These are phyloP conservation scores for Cupressus sempervirens DNA, from an alignment of 75 land plant genomes.

Conservation along the genomic window DNA sequence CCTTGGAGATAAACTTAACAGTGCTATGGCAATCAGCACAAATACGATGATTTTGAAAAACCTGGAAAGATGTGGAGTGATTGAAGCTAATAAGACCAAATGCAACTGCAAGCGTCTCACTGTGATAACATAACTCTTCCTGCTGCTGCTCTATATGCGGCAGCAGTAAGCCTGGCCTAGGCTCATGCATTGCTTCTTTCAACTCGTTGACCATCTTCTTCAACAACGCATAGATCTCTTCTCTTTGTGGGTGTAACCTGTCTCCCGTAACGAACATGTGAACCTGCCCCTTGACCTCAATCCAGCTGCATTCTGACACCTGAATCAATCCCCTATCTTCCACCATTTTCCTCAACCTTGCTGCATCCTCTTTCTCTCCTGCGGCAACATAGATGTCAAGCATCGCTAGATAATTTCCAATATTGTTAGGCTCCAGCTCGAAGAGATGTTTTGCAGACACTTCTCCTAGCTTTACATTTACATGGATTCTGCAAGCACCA, in stretches of 20 bases:
- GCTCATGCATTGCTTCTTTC: slow-evolving; percentile 5
- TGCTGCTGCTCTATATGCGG: slow-evolving; percentile 14
- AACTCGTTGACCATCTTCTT: slow-evolving; percentile 9
- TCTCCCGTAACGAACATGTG: slow-evolving; percentile 11
- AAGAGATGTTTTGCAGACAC: background rate
- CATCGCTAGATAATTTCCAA: slow-evolving; percentile 12
- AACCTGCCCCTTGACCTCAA: slow-evolving; percentile 16
- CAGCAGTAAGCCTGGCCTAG: slow-evolving; percentile 7
- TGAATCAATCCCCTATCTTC: slow-evolving; percentile 13
- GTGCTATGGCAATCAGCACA: slow-evolving; percentile 24
- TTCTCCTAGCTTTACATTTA: background rate
- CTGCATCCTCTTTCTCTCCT: slow-evolving; percentile 18
- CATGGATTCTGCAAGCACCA: background rate
- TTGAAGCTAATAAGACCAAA: slow-evolving; percentile 28
- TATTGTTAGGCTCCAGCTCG: background rate
- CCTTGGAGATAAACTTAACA: slow-evolving; percentile 20
- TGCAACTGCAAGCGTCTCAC: slow-evolving; percentile 29
- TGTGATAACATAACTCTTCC: slow-evolving; percentile 15
- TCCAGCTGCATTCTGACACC: slow-evolving; percentile 19
- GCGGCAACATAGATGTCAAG: slow-evolving; percentile 21
- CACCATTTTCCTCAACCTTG: slow-evolving; percentile 12
- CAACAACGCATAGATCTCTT: slow-evolving; percentile 7
- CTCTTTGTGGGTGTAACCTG: slow-evolving; percentile 8
- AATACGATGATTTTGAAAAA: slow-evolving; percentile 16
- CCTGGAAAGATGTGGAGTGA: slow-evolving; percentile 4